Evolutionary conservation across 2,329 filamentous ascomycete genomes (phyloP), one percentile per base, ranked within the genome.

Genomic region (Fusarium fujikuroi): DNA sequence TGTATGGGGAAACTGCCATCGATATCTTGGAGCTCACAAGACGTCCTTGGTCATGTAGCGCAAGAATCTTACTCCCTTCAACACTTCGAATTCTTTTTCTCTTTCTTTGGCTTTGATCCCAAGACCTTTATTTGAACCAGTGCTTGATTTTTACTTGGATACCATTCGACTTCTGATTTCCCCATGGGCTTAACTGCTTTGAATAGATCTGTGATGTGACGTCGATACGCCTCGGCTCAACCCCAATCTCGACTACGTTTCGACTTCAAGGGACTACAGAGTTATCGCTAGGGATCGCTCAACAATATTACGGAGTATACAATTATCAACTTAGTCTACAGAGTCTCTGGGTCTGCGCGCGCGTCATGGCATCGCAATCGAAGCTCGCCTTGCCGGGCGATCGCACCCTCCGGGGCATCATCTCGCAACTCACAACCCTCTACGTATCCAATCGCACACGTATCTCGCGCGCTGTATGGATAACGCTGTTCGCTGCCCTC

Each of bases 401-500:
- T 75, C 89, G 89, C 75, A 91, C 90, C 65, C 79, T 95, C 78
- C 90, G 91, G 77, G 86, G 87, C 79, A 83, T 92, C 76, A 83
- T 95, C 79, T 87, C 89, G 69, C 87, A 91, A 75, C 85, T 97
- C 70, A 92, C 92, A 6, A 82, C 87, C 57, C 87, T 94, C 54
- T 97, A 97, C 83, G 87, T 95, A 72, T 87, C 89, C 70, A 91
- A 97, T 83, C 93, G 95, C 76, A 94, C 91, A 57, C 90, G 90
- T 75, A 95, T 97, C 82, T 95, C 94, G 28, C 92, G 93, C 79
- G 91, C 90, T 72, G 90, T 97, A 76, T 97, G 97, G 85, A 85
- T 97, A 70, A 92, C 94, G 34, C 88, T 98, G 75, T 90, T 95
- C 76, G 85, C 95, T 75, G 91, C 94, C 53, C 90, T 97, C 69